A percentile compares a stretch with the other conserved stretches of the same genome.
Conservation (phyloP, 805 yeast species). For the Tetrapisispora taiwanensis region DNA sequence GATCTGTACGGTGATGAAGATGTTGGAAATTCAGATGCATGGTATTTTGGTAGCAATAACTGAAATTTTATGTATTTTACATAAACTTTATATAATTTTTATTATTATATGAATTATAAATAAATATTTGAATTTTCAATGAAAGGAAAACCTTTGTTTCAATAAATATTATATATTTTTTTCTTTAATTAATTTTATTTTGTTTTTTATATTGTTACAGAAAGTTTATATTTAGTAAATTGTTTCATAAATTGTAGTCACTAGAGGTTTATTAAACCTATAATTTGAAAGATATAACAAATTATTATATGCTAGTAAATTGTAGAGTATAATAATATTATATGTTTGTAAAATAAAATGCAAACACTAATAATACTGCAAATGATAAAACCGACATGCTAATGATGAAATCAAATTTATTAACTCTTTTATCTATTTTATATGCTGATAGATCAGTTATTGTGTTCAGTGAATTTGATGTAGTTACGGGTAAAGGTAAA, state of each 20-base stretch:
- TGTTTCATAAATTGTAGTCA: background rate
- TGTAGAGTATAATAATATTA: conserved; percentile 9
- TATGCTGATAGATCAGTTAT: background rate
- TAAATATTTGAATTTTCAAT: too few relatives aligned
- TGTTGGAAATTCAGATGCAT: conserved; percentile 15
- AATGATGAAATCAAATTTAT: background rate
- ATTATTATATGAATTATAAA: too few relatives aligned
- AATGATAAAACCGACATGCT: background rate
- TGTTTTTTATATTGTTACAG: background rate
- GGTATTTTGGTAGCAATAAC: conserved; percentile 26
- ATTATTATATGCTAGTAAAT: background rate
- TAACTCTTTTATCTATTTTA: background rate
- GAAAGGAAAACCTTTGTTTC: too few relatives aligned
- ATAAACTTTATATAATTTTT: too few relatives aligned
- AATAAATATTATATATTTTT: too few relatives aligned
- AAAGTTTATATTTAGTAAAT: background rate
- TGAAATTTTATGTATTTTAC: background rate
- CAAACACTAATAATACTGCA: background rate
- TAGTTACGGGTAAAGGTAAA: conserved; percentile 18
- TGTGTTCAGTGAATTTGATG: background rate
- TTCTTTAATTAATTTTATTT: too few relatives aligned
- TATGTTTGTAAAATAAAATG: background rate
- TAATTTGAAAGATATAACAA: too few relatives aligned
- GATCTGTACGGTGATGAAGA: conserved; percentile 25
- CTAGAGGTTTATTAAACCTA: too few relatives aligned